Evolutionary conservation across 2,329 filamentous ascomycete genomes (phyloP).

Genomic region (Botrytis aclada): DNA sequence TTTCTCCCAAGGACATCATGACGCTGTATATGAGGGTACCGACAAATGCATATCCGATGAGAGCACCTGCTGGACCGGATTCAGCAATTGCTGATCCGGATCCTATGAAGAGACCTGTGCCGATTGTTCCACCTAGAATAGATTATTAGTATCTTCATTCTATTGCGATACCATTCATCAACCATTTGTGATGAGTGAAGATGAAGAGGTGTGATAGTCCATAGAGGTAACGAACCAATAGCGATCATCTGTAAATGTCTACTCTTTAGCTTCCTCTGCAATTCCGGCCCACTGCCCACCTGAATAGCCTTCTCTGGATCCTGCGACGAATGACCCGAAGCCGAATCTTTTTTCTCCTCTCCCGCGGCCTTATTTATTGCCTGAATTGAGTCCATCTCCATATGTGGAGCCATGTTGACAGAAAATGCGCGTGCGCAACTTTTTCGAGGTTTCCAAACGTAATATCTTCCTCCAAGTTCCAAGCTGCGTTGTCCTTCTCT

Average conservation of each 20-base stretch:
- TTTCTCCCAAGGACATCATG: constrained; percentile 68
- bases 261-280: constrained; percentile 45
- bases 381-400: constrained; percentile 6
- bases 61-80: constrained; percentile 62
- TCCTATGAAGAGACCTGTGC: constrained; percentile 70
- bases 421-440: constrained; percentile 5
- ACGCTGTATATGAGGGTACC: constrained; percentile 72
- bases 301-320: constrained; percentile 15
- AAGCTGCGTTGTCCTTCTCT: background rate
- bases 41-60: constrained; percentile 68
- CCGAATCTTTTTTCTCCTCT: constrained; percentile 14
- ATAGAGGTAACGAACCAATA: constrained; percentile 40
- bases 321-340: constrained; percentile 6
- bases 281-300: constrained; percentile 17
- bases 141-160: background rate
- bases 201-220: constrained; percentile 21
- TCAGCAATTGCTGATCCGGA: constrained; percentile 60
- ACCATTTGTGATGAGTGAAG: background rate
- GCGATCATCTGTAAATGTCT: constrained; percentile 68
- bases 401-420: constrained; percentile 6
- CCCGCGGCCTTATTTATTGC: background rate
- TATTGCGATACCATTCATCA: constrained; percentile 8
- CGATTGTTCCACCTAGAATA: constrained; percentile 57
- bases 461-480: constrained; percentile 5
- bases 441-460: constrained; percentile 6